Base-by-base conservation (phyloP, 352 stramenopile species). In the Thalassiosira ordinaria region DNA sequence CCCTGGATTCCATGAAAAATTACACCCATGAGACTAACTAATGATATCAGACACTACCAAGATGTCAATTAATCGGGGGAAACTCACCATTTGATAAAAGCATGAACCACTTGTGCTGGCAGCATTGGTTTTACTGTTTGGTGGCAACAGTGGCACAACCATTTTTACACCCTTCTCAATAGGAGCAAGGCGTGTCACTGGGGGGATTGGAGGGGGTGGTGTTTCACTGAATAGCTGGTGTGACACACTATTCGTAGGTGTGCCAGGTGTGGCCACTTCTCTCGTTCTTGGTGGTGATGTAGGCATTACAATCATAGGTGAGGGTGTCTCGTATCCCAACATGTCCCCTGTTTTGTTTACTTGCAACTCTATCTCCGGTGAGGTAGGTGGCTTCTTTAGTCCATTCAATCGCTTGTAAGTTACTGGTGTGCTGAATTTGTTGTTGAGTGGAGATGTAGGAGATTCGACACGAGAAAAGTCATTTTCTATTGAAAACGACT, bases 121-220 rank as follows among this genome's bases (percentile, higher is more conserved):
- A 27, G 27, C 41, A 18, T 60, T 76, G 16, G 41, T 61, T 37
- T 63, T 65, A 18, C 53, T 59, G 86, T 74, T 80, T 27, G 65
- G 65, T 20, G 89, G 74, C 35, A 92, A 86, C 24, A 94, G 65
- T 24, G 89, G 89, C 29, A 92, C 84, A 49, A 86, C 78, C 31
- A 94, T 87, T 79, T 92, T 94, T 2, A 91, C 80, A 53, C 44
- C 44, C 47, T 76, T 84, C 44, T 84, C 74, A 41, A 81, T 77
- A 26, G 74, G 66, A 39, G 79, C 27, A 2, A 87, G 57, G 37
- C 70, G 44, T 68, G 26, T 57, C 24, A 77, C 9, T n/a, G n/a
- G n/a, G 7, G 41, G 14, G 14, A 31, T n/a, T 1, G 2, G 26
- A 41, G 35, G 31, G 61, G 39, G 22, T 66, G 18, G 24, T 24